Base-by-base conservation (phyloP, 2,329 filamentous ascomycete species). In the Ceratocystis papillata region DNA sequence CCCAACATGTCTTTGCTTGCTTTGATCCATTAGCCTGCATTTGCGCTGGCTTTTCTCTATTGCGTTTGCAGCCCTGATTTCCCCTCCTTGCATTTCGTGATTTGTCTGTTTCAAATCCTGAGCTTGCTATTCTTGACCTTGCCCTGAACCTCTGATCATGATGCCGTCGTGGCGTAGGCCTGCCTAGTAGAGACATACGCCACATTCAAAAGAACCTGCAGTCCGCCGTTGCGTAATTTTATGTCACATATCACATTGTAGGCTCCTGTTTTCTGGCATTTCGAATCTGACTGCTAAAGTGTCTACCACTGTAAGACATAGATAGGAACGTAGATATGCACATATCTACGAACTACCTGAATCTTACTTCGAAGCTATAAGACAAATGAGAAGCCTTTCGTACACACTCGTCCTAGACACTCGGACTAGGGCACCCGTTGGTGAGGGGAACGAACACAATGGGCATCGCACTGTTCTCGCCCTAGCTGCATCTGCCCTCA, bases 41-140 rank as follows among this genome's bases (percentile, higher is more conserved):
- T 41, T 4, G 37, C 3, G 17, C 55, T 17, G 30, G 30, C 15
- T n/a, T 59, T 5, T 59, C 55, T 59, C 55, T 37, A 41, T n/a
- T 37, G 15, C 3, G 20, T n/a, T n/a, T 1, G 55, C 3, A 12
- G 30, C 28, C 55, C 25, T 30, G 12, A 2, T 30, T n/a, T 57
- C 30, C 53, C 20, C 28, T 6, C 53, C n/a, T 37, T 8, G 15
- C 6, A 59, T 59, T 30, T 37, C 17, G 55, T 59, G 55, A 37
- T 20, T 59, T 37, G 28, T 17, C 55, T 37, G 55, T 59, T 37
- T 59, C 55, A 37, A 37, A 59, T 59, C 28, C 55, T 59, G 55
- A 30, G 37, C 37, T 30, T 59, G 28, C 55, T 20, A 4, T 37
- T 33, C 17, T 30, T 59, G 55, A 8, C 22, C 53, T 17, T n/a